Evolutionary conservation across 352 stramenopile genomes (phyloP).

Genomic region (Pythium graminicola): DNA sequence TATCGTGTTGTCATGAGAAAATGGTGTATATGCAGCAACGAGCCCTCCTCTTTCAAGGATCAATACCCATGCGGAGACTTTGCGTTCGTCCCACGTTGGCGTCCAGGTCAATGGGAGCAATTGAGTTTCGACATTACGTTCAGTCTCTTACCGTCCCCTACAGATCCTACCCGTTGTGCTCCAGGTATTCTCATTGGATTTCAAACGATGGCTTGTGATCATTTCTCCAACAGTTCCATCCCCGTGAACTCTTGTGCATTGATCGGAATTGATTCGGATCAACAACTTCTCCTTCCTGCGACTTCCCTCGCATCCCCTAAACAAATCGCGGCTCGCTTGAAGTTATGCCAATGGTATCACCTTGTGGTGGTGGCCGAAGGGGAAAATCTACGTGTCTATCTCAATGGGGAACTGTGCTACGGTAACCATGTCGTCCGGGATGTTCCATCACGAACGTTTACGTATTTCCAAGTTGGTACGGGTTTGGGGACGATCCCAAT

Average conservation of each 20-base stretch:
- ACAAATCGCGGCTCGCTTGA: background rate
- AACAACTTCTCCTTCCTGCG: too few species aligned
- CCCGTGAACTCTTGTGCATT: background rate
- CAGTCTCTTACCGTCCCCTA: background rate
- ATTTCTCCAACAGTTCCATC: background rate
- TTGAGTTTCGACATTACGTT: conserved; percentile 1
- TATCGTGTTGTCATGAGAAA: background rate
- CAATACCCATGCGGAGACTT: background rate
- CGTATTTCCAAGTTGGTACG: background rate
- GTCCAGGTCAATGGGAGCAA: background rate
- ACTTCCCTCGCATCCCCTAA: background rate
- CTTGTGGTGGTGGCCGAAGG: conserved; percentile 5
- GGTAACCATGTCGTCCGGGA: background rate
- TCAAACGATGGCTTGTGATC: background rate
- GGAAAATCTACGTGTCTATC: background rate
- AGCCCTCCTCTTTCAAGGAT: background rate
- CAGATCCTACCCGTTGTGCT: background rate
- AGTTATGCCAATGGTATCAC: background rate
- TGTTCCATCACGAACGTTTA: background rate
- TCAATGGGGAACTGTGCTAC: background rate
- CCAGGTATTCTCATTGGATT: conserved; percentile 1
- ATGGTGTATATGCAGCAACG: background rate
- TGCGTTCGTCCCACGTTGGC: background rate
- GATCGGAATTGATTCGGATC: background rate
- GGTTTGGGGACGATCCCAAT: conserved; percentile 9